A percentile compares a stretch with the other conserved stretches of the same genome.
phyloP scores from a whole-genome alignment of 1,284 basidiomycete genomes.

The Agroathelia rolfsii region DNA sequence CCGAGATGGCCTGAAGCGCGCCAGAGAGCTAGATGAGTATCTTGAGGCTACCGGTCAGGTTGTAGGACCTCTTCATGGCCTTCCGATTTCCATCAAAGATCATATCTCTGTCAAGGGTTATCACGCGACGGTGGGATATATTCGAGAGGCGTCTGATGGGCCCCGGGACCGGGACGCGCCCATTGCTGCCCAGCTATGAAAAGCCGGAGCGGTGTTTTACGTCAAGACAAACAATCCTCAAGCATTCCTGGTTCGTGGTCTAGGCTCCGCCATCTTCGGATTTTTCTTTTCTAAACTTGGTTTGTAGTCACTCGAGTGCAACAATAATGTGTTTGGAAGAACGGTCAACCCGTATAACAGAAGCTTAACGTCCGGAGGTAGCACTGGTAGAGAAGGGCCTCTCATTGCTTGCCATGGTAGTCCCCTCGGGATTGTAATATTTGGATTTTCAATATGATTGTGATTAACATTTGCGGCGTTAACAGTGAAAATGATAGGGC shows the following conservation, averaged over 20 bases:
- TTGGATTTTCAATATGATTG: no score
- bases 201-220: conserved; percentile 27
- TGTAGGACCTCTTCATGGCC: conserved; percentile 37
- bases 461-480: no score
- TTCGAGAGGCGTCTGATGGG: conserved; percentile 19
- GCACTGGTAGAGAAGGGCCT: conserved; percentile 57
- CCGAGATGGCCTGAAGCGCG: conserved; percentile 30
- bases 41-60: conserved; percentile 24
- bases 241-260: conserved; percentile 20
- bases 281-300: no score
- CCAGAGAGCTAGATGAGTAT: conserved; percentile 30
- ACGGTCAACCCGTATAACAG: conserved; percentile 47
- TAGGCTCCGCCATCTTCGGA: conserved; percentile 2
- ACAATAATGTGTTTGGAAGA: conserved; percentile 44
- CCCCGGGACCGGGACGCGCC: conserved; percentile 22
- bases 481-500: no score
- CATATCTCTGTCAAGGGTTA: conserved; percentile 25
- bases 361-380: conserved; percentile 42
- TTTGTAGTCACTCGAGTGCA: conserved; percentile 34
- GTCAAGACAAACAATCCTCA: conserved; percentile 39
- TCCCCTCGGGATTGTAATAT: conserved; percentile 46
- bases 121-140: conserved; percentile 34
- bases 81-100: conserved; percentile 39
- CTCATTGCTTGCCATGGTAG: conserved; percentile 50
- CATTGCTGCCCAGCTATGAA: conserved; percentile 1